Conservation (phyloP, 2,329 filamentous ascomycete species). For the Juglanconis oblonga region DNA sequence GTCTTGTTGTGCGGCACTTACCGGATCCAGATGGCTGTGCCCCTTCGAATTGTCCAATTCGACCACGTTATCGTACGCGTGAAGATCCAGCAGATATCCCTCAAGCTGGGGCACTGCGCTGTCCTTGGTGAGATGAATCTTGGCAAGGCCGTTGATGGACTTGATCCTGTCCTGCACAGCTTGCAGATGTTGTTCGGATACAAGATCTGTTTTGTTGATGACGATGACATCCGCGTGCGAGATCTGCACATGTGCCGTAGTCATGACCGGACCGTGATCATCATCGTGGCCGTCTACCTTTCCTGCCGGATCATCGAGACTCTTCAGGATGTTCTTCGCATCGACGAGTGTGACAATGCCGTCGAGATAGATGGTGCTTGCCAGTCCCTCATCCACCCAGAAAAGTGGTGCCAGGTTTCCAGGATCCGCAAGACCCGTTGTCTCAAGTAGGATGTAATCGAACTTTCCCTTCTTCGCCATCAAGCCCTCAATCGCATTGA, state of each 20-base stretch:
- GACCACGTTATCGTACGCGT: slow-evolving; percentile 84
- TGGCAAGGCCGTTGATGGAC: slow-evolving; percentile 87
- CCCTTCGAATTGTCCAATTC: slow-evolving; percentile 70
- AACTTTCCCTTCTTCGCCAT: slow-evolving; percentile 94
- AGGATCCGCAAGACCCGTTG: slow-evolving; percentile 90
- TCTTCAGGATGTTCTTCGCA: slow-evolving; percentile 84
- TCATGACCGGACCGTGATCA: slow-evolving; percentile 68
- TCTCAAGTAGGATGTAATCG: slow-evolving; percentile 96
- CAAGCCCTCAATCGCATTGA: slow-evolving; percentile 90
- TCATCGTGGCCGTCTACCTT: slow-evolving; percentile 51
- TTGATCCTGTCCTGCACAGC: slow-evolving; percentile 67
- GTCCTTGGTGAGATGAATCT: slow-evolving; percentile 76
- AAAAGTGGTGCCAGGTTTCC: slow-evolving; percentile 95
- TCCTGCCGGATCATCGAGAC: slow-evolving; percentile 69
- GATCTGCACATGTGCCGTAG: slow-evolving; percentile 92
- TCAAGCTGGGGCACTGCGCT: slow-evolving; percentile 79
- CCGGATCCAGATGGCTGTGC: slow-evolving; percentile 87
- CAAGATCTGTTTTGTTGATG: slow-evolving; percentile 89
- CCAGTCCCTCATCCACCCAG: slow-evolving; percentile 95
- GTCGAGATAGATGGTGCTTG: slow-evolving; percentile 93
- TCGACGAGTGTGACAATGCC: slow-evolving; percentile 96
- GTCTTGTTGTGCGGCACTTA: slow-evolving; percentile 38
- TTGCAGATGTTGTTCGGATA: slow-evolving; percentile 66
- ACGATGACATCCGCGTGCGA: slow-evolving; percentile 95
- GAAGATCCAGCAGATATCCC: slow-evolving; percentile 81